A percentile compares a stretch with the other conserved stretches of the same genome.
phyloP scores from a whole-genome alignment of 140 eudicot genomes.

The Cichorium intybus region DNA sequence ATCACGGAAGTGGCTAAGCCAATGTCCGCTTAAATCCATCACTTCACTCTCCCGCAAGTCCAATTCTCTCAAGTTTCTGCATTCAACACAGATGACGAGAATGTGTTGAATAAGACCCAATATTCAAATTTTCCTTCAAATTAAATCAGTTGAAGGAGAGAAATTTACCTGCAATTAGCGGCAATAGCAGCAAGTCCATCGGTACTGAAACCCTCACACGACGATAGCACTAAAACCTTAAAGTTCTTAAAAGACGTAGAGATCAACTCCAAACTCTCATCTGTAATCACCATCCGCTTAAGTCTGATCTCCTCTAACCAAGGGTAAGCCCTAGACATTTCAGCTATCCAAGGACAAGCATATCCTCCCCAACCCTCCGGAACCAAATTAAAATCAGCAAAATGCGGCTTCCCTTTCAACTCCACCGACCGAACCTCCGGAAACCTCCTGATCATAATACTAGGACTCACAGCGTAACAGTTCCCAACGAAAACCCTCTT shows the following conservation, averaged over 20 bases:
- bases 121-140: not conserved
- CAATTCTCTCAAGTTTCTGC: constrained; percentile 72
- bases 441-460: constrained; percentile 59
- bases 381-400: constrained; percentile 88
- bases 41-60: constrained; percentile 91
- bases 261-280: constrained; percentile 78
- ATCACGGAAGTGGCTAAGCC: constrained; percentile 92
- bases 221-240: constrained; percentile 63
- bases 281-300: constrained; percentile 88
- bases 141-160: constrained; percentile 12
- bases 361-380: constrained; percentile 99
- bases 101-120: not conserved
- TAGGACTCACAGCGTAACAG: constrained; percentile 81
- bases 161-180: constrained; percentile 84
- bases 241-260: constrained; percentile 57
- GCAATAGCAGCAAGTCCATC: constrained; percentile 92
- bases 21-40: constrained; percentile 81
- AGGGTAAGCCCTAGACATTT: constrained; percentile 61
- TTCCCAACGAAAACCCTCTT: constrained; percentile 72
- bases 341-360: constrained; percentile 64
- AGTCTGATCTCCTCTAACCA: constrained; percentile 78
- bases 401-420: constrained; percentile 94
- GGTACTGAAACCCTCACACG: constrained; percentile 88
- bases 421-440: constrained; percentile 69
- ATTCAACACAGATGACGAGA: constrained; percentile 10